These are phyloP conservation scores for Kentomonas sorsogonicus DNA, from an alignment of 208 protist species.

Conservation along the genomic window DNA sequence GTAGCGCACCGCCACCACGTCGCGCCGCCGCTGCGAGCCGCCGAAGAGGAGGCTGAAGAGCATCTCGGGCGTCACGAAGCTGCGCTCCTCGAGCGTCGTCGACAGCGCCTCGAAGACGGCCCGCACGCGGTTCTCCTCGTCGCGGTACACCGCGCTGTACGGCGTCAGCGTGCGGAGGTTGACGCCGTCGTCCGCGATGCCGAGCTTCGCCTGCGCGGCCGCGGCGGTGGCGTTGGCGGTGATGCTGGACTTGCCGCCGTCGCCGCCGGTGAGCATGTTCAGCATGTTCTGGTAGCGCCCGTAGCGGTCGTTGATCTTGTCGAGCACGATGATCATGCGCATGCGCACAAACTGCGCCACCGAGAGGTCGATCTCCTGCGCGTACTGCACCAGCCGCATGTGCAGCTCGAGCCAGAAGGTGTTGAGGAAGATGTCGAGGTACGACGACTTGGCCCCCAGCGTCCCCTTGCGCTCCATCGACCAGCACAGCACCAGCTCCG, in stretches of 20 bases:
- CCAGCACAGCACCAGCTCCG: conserved; percentile 51
- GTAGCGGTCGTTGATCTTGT: no score
- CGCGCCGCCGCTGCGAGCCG: conserved; percentile 2
- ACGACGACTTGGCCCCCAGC: conserved; percentile 9
- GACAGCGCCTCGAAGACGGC: conserved; percentile 41
- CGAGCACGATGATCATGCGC: no score
- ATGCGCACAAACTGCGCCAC: not conserved
- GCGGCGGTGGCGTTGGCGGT: not conserved
- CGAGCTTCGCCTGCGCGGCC: not conserved
- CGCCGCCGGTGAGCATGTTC: no score
- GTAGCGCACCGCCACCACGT: conserved; percentile 36
- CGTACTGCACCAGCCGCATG: conserved; percentile 19
- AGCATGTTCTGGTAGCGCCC: no score
- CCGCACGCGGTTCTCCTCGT: conserved; percentile 36
- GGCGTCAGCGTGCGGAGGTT: conserved; percentile 13
- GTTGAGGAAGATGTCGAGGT: conserved; percentile 44
- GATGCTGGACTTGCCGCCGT: no score
- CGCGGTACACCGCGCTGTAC: conserved; percentile 40
- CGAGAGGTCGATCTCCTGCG: not conserved
- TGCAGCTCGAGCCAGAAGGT: conserved; percentile 58
- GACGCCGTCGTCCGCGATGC: not conserved
- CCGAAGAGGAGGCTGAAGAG: conserved; percentile 52
- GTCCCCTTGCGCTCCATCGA: not conserved
- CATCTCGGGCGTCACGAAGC: conserved; percentile 55
- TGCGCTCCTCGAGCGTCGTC: conserved; percentile 35